Evolutionary conservation across 2,329 filamentous ascomycete genomes (phyloP).

Genomic region (Paraphoma sp.): DNA sequence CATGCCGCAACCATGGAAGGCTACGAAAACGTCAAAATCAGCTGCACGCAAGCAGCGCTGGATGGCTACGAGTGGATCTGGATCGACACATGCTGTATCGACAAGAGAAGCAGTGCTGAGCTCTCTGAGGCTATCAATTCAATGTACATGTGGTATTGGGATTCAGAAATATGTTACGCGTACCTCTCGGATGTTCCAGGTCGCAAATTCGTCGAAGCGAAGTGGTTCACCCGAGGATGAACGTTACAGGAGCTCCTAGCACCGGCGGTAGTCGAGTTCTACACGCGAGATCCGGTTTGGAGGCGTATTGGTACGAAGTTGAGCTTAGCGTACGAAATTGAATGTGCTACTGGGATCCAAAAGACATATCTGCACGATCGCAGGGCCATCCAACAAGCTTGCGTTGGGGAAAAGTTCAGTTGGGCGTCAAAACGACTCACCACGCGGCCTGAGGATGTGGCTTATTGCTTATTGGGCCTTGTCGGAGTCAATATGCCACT

Average conservation of each 20-base stretch:
- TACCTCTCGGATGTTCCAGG: conserved; percentile 1
- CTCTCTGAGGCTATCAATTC: conserved; percentile 3
- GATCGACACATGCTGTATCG: conserved; percentile 11
- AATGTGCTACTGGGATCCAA: neutral
- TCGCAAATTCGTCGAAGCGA: too few relatives aligned
- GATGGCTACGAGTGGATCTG: neutral
- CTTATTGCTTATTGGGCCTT: conserved; percentile 35
- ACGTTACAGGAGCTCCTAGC: neutral
- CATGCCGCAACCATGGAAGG: neutral
- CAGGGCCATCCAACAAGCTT: neutral
- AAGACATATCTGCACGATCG: neutral
- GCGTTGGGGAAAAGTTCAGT: conserved; percentile 7
- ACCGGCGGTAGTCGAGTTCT: neutral
- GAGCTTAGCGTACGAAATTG: neutral
- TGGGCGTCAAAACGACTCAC: conserved; percentile 7
- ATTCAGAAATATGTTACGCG: conserved; percentile 1
- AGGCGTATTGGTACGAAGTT: neutral
- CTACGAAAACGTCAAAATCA: conserved; percentile 2
- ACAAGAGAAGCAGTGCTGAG: conserved; percentile 5
- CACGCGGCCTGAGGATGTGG: conserved; percentile 27
- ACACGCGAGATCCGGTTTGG: neutral
- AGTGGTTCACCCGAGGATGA: neutral
- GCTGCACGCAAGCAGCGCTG: conserved; percentile 1
- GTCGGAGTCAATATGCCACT: conserved; percentile 29
- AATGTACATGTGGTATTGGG: conserved; percentile 4